Evolutionary conservation across 2,329 filamentous ascomycete species (phyloP), one percentile per base, ranked within the genome.

Genomic region (Diaporthe batatas): DNA sequence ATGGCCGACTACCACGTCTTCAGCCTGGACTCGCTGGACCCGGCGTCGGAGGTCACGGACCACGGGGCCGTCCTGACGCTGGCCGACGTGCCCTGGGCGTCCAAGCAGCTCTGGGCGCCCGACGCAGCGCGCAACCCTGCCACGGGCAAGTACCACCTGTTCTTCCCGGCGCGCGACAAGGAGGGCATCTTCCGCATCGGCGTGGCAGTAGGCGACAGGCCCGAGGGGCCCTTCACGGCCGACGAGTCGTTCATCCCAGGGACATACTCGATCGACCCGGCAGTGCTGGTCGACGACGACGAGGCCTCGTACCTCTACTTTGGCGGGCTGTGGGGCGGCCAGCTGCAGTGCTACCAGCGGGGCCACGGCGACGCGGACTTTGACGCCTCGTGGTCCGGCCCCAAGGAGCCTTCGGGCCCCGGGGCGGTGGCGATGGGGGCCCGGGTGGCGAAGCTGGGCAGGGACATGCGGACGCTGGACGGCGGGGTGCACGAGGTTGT

Each of bases 1-100:
- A 95, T 95, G 93, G 87, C 84, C 71, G 93, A 95, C 84, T 95
- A 95, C 86, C 93, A 95, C 82, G 93, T 95, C 80, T 91, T 95
- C 82, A 91, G 89, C 76, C 83, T 83, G 34, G 77, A 81, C 14
- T 84, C 83, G 36, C 82, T 89, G 72, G 87, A 89, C 71, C 44
- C 44, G 5, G 44, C 62, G 21, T 53, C 62, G 21, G 47, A 4
- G 6, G 91, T 94, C 2, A 91, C 87, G 25, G 93, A 95, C 83
- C 93, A 95, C 83, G 93, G 93, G 77, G 86, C 93, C 64, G 92
- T 88, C 18, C 88, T 96, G 53, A 86, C 85, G 70, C 84, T 88
- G 57, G 86, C 89, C 65, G 90, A 94, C 78, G 85, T 95, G 42
- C 92, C 92, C 39, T 95, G 93, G 93, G 93, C 91, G 0, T 90